Evolutionary conservation across 768 basidiomycete genomes (phyloP).

Genomic region (Rhizopogon roseolus): DNA sequence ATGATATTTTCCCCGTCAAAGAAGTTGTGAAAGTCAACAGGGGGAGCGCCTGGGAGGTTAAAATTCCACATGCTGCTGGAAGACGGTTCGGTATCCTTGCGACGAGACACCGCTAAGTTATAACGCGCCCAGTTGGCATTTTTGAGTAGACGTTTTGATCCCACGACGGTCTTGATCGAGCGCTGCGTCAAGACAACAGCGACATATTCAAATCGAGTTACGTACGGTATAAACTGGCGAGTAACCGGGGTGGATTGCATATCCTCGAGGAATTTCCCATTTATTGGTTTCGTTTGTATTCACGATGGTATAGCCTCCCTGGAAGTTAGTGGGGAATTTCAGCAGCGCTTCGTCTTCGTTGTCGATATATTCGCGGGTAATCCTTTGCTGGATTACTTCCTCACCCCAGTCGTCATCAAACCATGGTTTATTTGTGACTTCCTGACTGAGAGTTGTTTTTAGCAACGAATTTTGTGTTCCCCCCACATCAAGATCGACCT

Average conservation of each 20-base stretch:
- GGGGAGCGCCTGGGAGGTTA: slow-evolving; percentile 51
- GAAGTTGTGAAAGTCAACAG: slow-evolving; percentile 57
- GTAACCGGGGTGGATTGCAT: slow-evolving; percentile 57
- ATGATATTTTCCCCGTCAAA: slow-evolving; percentile 61
- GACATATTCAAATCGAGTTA: background rate
- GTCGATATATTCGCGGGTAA: slow-evolving; percentile 40
- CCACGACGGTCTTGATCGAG: slow-evolving; percentile 42
- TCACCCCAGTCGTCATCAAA: slow-evolving; percentile 54
- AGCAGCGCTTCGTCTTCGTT: slow-evolving; percentile 50
- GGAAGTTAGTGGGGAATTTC: slow-evolving; percentile 49
- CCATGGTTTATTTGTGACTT: slow-evolving; percentile 50
- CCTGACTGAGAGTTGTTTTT: slow-evolving; percentile 43
- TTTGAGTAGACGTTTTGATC: slow-evolving; percentile 53
- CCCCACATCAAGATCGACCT: slow-evolving; percentile 62
- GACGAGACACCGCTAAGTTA: slow-evolving; percentile 52
- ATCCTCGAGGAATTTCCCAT: slow-evolving; percentile 57
- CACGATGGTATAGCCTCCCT: slow-evolving; percentile 53
- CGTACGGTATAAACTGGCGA: slow-evolving; percentile 48
- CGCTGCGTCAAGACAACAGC: background rate
- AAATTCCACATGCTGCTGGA: slow-evolving; percentile 60
- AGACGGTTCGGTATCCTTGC: slow-evolving; percentile 58
- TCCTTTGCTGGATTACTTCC: slow-evolving; percentile 50
- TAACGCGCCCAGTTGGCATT: slow-evolving; percentile 68
- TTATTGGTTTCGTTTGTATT: slow-evolving; percentile 47
- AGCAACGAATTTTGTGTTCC: slow-evolving; percentile 56